Base-by-base conservation (phyloP, 768 basidiomycete species). In the Melanogaster broomeanus region DNA sequence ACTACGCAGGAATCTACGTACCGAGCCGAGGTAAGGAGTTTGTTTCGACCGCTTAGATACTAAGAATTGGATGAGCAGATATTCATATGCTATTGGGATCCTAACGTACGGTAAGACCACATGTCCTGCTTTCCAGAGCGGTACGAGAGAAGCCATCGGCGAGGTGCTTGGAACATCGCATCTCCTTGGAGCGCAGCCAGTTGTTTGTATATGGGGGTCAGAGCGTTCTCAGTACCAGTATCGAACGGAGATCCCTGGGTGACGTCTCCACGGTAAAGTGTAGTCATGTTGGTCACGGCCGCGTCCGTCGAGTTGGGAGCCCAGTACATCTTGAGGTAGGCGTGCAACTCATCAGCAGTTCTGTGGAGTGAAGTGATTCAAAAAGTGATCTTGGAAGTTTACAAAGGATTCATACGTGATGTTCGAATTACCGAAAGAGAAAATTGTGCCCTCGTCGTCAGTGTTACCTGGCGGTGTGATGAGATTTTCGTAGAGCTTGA, bases 361-460 rank as follows among this genome's bases (percentile, higher is more conserved):
- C 67, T 70, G 42, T 19, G n/a, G n/a, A n/a, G n/a, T n/a, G 27
- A 27, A n/a, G 24, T 28, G 31, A 42, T 7, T n/a, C 18, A 21
- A 13, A 3, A 30, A 25, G 45, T 30, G 18, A 34, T 21, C 15
- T 27, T 15, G 42, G 3, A 31, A 34, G 1, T 16, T 21, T 27
- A 19, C 27, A 11, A 33, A 25, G 25, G 16, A 9, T 16, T 22
- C 31, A 35, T 56, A 72, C 72, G 66, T 61, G 33, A 73, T 55
- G 47, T 72, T 71, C 7, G 45, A 24, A 0, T 40, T 58, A 3
- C 59, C 44, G 7, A 72, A 19, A 0, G 69, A 53, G 58, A 72
- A 73, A 3, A 71, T 40, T 0, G 83, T 81, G 6, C 83, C 84
- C 61, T 86, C 84, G 48, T 85, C 84, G 44, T 84, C 80, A 53